These are phyloP conservation scores for Parmelia sp. DNA, from an alignment of 495 filamentous ascomycete genomes.

Conservation along the genomic window DNA sequence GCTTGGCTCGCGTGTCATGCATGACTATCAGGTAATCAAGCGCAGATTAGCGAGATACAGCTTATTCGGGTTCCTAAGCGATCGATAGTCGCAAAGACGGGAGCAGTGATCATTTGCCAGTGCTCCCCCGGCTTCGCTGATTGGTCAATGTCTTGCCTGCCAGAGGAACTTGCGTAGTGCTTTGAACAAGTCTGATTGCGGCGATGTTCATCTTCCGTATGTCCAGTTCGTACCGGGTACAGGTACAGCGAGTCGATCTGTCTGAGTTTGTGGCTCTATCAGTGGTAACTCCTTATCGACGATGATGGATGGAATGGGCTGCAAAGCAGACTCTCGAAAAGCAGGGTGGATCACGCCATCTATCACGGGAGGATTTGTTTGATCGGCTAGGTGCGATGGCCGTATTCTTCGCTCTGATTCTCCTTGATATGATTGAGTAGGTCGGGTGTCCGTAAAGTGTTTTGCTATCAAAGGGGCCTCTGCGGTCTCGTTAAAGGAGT, in stretches of 20 bases:
- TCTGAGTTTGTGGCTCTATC: not conserved
- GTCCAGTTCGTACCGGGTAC: slow-evolving; percentile 20
- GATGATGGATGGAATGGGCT: not conserved
- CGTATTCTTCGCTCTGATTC: not conserved
- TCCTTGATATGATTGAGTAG: not conserved
- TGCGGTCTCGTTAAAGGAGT: slow-evolving; percentile 17
- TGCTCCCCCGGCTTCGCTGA: not conserved
- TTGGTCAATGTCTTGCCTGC: not conserved
- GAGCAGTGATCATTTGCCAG: not conserved
- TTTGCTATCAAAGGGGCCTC: slow-evolving; percentile 21
- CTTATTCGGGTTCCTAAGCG: not conserved
- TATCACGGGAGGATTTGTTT: slow-evolving; percentile 9
- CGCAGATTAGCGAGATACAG: slow-evolving; percentile 3
- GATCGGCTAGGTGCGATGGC: not conserved
- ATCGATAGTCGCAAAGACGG: slow-evolving; percentile 5
- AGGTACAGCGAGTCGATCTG: slow-evolving; percentile 6
- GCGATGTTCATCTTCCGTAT: slow-evolving; percentile 11
- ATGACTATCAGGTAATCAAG: not conserved
- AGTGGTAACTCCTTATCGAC: slow-evolving; percentile 6
- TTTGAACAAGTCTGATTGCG: slow-evolving; percentile 2
- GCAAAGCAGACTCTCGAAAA: slow-evolving; percentile 16
- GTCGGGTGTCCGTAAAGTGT: slow-evolving; percentile 7
- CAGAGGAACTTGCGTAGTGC: not conserved
- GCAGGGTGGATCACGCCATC: slow-evolving; percentile 20
- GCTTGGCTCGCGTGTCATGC: slow-evolving; percentile 12